Conservation (phyloP, 306 rosid species). For the Prunus mongolica region DNA sequence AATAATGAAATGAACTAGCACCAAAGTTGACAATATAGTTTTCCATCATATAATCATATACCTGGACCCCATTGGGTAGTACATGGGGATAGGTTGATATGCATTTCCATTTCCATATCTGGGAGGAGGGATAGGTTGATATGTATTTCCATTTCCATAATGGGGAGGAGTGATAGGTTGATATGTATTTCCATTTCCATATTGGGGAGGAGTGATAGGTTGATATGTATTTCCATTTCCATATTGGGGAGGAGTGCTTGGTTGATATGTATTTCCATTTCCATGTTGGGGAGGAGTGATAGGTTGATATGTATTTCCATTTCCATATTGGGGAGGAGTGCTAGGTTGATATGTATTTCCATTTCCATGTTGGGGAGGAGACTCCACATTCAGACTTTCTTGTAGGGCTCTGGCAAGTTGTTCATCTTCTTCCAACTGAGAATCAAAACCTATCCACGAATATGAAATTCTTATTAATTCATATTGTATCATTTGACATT, state of each 20-base stretch:
- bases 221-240: background rate
- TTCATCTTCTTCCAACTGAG: slow-evolving; percentile 79
- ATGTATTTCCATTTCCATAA: slow-evolving; percentile 50
- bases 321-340: slow-evolving; percentile 11
- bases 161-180: slow-evolving; percentile 47
- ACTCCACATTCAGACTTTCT: slow-evolving; percentile 70
- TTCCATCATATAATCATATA: slow-evolving; percentile 31
- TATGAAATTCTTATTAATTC: background rate
- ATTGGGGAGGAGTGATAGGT: slow-evolving; percentile 33
- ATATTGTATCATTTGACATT: background rate
- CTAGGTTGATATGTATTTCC: slow-evolving; percentile 37
- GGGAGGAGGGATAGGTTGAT: slow-evolving; percentile 7
- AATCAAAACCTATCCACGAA: slow-evolving; percentile 35
- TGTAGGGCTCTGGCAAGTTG: slow-evolving; percentile 86
- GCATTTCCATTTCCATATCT: slow-evolving; percentile 25
- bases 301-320: slow-evolving; percentile 26
- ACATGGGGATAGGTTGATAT: slow-evolving; percentile 37
- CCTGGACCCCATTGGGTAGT: slow-evolving; percentile 69
- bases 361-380: slow-evolving; percentile 70
- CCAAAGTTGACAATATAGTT: background rate
- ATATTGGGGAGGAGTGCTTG: background rate
- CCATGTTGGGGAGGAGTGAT: slow-evolving; percentile 14
- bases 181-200: slow-evolving; percentile 36
- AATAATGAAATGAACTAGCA: background rate
- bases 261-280: slow-evolving; percentile 1